Conservation (phyloP, 805 yeast species). For the Lipomyces oligophaga region DNA sequence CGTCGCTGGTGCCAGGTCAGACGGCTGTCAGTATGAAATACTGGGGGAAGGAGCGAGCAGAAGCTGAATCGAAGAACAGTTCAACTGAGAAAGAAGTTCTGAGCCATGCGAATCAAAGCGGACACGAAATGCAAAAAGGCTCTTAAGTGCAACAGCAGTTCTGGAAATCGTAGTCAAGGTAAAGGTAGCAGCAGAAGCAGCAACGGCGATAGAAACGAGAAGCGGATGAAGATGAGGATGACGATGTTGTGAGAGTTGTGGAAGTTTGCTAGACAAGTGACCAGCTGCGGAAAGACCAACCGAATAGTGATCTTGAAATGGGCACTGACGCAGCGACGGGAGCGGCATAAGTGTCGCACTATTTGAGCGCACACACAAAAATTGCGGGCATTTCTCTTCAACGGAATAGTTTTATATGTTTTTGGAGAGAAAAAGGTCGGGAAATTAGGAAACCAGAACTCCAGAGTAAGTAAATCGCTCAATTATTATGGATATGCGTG, state of each 20-base stretch:
- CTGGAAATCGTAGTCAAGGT: neutral
- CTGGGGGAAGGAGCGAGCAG: neutral
- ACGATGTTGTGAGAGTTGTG: constrained; percentile 9
- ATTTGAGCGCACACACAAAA: neutral
- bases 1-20: no score
- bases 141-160: neutral
- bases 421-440: neutral
- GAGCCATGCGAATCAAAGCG: neutral
- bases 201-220: neutral
- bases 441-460: no score
- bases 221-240: constrained; percentile 1
- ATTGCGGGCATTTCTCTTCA: neutral
- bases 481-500: no score
- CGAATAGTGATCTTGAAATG: neutral
- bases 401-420: neutral
- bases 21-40: no score
- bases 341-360: neutral
- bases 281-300: neutral
- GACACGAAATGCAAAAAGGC: neutral
- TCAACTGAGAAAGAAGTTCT: neutral
- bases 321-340: neutral
- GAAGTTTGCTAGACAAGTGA: constrained; percentile 1
- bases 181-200: neutral
- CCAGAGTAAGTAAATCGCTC: no score
- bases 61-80: neutral